Conservation (phyloP, 768 basidiomycete genomes). For the Mycena haematopus region DNA sequence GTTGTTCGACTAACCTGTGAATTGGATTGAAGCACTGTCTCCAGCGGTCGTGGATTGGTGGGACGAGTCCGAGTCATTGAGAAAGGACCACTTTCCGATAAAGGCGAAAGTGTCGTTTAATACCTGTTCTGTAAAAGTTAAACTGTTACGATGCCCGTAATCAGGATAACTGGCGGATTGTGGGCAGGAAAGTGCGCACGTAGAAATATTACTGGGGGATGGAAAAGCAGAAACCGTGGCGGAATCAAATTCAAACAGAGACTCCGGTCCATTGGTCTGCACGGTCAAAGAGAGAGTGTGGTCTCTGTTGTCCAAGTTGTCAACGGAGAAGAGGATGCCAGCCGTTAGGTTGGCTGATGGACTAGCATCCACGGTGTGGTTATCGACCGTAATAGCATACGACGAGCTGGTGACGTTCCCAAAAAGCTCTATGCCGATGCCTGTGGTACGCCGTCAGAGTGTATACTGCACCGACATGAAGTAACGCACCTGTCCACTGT, state of each 20-base stretch:
- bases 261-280: conserved; percentile 39
- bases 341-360: conserved; percentile 34
- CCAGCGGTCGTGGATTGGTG: conserved; percentile 47
- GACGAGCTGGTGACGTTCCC: conserved; percentile 55
- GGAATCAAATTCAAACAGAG: conserved; percentile 61
- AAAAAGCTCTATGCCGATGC: conserved; percentile 66
- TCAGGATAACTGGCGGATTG: background rate
- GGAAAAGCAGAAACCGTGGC: conserved; percentile 55
- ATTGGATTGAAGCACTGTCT: conserved; percentile 50
- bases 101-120: conserved; percentile 59
- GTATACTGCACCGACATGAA: background rate
- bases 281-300: conserved; percentile 66
- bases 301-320: conserved; percentile 50
- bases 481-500: conserved; percentile 64
- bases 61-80: conserved; percentile 29
- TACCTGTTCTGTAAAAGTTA: conserved; percentile 41
- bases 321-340: conserved; percentile 56
- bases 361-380: conserved; percentile 31
- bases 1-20: conserved; percentile 50
- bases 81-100: conserved; percentile 60
- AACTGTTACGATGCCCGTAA: conserved; percentile 30
- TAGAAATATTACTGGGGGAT: conserved; percentile 37
- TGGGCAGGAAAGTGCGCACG: conserved; percentile 24
- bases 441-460: conserved; percentile 40
- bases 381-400: conserved; percentile 63